Base-by-base conservation (phyloP, 176 grass and related monocot genomes). In the Carex parvula region DNA sequence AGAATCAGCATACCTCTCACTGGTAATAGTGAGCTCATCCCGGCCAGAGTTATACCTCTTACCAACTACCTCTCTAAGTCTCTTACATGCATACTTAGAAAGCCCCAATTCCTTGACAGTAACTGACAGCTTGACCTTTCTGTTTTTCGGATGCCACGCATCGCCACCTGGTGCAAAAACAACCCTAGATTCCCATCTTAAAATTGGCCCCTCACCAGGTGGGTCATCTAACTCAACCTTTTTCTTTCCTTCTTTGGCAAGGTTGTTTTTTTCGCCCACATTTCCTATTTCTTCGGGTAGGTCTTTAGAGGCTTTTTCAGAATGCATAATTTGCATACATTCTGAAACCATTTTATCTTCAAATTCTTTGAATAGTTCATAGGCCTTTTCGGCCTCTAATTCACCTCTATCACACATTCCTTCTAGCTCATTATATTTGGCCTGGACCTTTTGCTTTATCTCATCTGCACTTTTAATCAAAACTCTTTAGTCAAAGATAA, bases 101-200 rank as follows among this genome's bases (percentile, higher is more conserved):
- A 98, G 91, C 60, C 95, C 91, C 41, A 95, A 86, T 83, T 98
- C 95, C 77, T 93, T 93, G 18, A 98, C 86, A 6, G 95, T 95
- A 62, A 98, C 91, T 87, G 90, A 84, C 81, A 95, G 89, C 87
- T 95, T 95, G 50, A 95, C 95, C 90, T 91, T 93, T 60, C 91
- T 94, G 66, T 98, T 95, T 85, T 98, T 93, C 1, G 92, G 95
- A 84, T 98, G 92, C 85, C 88, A 98, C 70, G 95, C 85, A 84
- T 93, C 89, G 7, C 91, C 95, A 83, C 92, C 91, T 79, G 92
- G 92, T 82, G 80, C 92, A 90, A 98, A 95, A 55, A 98, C 91
- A 80, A 93, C 75, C 70, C 91, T 85, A 61, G 95, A 94, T 66
- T 98, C 89, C 95, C 95, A 98, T 70, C 89, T 93, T 59, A 94